Conservation (phyloP, 2,329 filamentous ascomycete genomes). For the Aspergillus pseudoglaucus region DNA sequence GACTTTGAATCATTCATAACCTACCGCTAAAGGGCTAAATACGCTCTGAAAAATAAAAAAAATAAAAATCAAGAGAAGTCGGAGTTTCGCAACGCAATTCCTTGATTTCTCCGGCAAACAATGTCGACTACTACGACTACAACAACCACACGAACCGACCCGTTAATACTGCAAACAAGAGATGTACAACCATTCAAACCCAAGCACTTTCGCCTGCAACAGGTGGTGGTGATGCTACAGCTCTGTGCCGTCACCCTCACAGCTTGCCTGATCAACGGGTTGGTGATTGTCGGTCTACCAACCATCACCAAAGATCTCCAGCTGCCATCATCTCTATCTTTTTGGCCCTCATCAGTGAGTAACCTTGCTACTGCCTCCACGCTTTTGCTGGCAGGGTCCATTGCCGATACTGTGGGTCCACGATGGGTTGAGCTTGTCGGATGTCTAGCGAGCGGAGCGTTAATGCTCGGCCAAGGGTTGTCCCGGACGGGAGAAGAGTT, state of each 20-base stretch:
- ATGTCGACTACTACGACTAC: neutral
- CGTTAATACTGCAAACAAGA: neutral
- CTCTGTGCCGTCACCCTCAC: constrained; percentile 19
- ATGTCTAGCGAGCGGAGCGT: constrained; percentile 38
- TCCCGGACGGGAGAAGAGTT: constrained; percentile 36
- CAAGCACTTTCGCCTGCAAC: constrained; percentile 2
- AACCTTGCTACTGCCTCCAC: constrained; percentile 28
- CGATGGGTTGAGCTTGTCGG: constrained; percentile 43
- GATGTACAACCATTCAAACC: neutral
- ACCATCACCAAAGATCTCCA: constrained; percentile 33
- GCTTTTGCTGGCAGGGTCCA: constrained; percentile 45
- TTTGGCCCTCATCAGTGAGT: constrained; percentile 24
- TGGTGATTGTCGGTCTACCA: constrained; percentile 39
- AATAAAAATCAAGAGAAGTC: too few relatives aligned
- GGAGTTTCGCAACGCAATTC: too few relatives aligned
- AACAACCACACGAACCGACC: neutral
- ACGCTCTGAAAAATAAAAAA: neutral
- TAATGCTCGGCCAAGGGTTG: constrained; percentile 41
- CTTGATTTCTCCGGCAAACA: neutral
- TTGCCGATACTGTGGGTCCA: constrained; percentile 47
- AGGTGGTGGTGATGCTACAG: constrained; percentile 9
- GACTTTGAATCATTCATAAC: neutral
- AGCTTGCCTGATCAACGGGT: constrained; percentile 27
- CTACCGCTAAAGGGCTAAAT: neutral
- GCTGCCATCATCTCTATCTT: constrained; percentile 16